Conservation (phyloP, 805 yeast species). For the Lipomyces orientalis region DNA sequence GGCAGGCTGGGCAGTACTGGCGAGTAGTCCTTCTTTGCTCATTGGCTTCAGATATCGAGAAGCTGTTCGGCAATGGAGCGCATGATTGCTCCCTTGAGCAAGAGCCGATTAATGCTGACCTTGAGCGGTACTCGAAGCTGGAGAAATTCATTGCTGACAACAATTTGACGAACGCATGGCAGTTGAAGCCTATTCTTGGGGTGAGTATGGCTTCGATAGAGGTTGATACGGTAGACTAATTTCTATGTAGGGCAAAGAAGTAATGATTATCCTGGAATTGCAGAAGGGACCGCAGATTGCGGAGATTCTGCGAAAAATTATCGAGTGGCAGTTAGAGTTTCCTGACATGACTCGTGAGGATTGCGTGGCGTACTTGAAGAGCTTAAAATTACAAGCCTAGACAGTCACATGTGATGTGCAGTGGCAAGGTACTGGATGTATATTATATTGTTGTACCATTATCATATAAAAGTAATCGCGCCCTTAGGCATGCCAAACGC, state of each 20-base stretch:
- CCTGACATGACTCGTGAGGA: slow-evolving; percentile 63
- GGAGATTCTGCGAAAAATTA: slow-evolving; percentile 57
- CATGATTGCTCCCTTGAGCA: neutral
- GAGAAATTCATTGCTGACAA: slow-evolving; percentile 43
- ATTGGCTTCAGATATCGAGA: slow-evolving; percentile 36
- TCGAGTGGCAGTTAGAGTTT: slow-evolving; percentile 79
- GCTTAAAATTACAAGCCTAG: neutral
- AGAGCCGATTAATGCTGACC: neutral
- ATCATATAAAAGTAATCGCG: neutral
- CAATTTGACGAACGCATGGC: slow-evolving; percentile 53
- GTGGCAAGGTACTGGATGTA: neutral
- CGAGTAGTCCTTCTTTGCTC: slow-evolving; percentile 50
- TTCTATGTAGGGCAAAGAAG: slow-evolving; percentile 57
- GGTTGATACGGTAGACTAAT: neutral
- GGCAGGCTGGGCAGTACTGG: slow-evolving; percentile 59
- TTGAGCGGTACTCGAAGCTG: slow-evolving; percentile 34
- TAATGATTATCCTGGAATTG: slow-evolving; percentile 56
- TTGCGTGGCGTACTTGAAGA: slow-evolving; percentile 52
- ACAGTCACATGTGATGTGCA: neutral
- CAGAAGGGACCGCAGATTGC: slow-evolving; percentile 92
- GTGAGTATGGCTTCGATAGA: neutral
- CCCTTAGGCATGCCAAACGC: neutral
- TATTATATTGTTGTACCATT: neutral
- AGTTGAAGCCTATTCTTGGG: slow-evolving; percentile 62
- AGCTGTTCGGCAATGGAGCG: neutral